Evolutionary conservation across 176 grass and related monocot species (phyloP).

Genomic region (Carex myosuroides): DNA sequence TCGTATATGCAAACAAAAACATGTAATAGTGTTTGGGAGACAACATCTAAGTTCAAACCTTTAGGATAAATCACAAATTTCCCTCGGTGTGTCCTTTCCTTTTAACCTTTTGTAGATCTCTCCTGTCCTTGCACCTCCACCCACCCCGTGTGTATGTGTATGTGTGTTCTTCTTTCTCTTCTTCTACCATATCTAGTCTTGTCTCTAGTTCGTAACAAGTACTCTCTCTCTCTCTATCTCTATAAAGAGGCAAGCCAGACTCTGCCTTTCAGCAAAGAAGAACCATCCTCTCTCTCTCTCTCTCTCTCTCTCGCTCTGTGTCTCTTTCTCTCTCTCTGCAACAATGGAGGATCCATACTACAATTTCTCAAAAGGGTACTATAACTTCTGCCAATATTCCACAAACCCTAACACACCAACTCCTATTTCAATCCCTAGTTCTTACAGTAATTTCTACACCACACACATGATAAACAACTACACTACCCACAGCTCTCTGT

Average conservation of each 20-base stretch:
- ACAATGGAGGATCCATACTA: constrained; percentile 89
- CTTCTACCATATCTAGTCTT: constrained; percentile 18
- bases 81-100: constrained; percentile 35
- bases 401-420: constrained; percentile 18
- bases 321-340: background rate
- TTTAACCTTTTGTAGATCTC: constrained; percentile 30
- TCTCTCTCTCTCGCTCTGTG: background rate
- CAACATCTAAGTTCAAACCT: constrained; percentile 16
- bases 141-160: constrained; percentile 19
- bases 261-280: constrained; percentile 25
- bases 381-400: constrained; percentile 45
- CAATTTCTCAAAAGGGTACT: constrained; percentile 60
- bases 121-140: constrained; percentile 22
- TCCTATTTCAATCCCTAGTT: constrained; percentile 23
- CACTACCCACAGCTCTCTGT: background rate
- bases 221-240: background rate
- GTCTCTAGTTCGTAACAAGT: constrained; percentile 20
- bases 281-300: constrained; percentile 1
- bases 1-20: constrained; percentile 26
- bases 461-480: constrained; percentile 24
- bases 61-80: constrained; percentile 6
- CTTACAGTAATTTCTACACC: constrained; percentile 25
- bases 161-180: constrained; percentile 23
- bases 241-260: constrained; percentile 14
- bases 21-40: constrained; percentile 22